Evolutionary conservation across 768 basidiomycete genomes (phyloP), one percentile per base, ranked within the genome.

Genomic region (Pholiota molesta): DNA sequence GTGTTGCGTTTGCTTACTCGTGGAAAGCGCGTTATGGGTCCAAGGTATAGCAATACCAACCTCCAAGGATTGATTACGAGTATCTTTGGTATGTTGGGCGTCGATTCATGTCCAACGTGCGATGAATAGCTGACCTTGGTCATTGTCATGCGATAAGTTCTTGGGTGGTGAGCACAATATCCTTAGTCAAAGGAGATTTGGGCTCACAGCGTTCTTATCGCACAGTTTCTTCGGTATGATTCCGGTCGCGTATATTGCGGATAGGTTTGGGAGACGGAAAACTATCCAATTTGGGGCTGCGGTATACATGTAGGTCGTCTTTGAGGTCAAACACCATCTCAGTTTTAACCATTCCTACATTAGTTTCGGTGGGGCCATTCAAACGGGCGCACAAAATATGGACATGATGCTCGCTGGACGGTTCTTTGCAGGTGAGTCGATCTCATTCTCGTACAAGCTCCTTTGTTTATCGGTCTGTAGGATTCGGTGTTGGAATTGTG

Each of bases 401-500:
- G 74, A 77, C 60, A 76, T 79, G 72, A 83, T 84, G 81, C 74
- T 79, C 11, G 77, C 77, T 19, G 82, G 83, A 3, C 76, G 82
- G 2, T 83, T 83, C 74, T 80, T 83, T 59, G 83, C 82, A 14
- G 82, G 82, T 69, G 64, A 16, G 68, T 57, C 21, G 13, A 23
- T 19, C 11, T 42, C 31, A 0, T 16, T n/a, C n/a, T n/a, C n/a
- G n/a, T n/a, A n/a, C n/a, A n/a, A n/a, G 28, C 23, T 44, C 23
- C 28, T 58, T 11, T n/a, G n/a, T 8, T 39, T 23, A 51, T 51
- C n/a, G 44, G 16, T 28, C 44, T 16, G 29, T 39, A 76, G 76
- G 77, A 14, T 78, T 77, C 59, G 79, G 78, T 9, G 74, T 80
- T 8, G 81, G 82, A 1, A 81, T 83, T 60, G 79, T 83, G 63